Evolutionary conservation across 345 rosid genomes (phyloP).

Genomic region (Salix dunnii): DNA sequence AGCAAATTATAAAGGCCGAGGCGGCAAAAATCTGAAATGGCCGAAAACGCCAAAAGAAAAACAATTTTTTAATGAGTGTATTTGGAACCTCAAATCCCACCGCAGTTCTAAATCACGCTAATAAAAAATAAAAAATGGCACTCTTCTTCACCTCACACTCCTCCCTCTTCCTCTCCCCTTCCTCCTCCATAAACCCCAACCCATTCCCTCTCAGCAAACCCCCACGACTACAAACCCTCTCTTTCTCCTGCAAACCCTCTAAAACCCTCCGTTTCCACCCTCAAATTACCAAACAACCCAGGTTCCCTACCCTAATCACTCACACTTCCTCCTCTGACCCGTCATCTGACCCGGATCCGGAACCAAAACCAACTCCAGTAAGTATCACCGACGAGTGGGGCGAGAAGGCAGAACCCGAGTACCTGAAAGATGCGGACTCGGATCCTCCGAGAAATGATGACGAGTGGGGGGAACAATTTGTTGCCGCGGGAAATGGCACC

Average conservation of each 20-base stretch:
- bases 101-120: not conserved
- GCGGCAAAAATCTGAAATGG: not conserved
- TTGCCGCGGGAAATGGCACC: slow-evolving; percentile 41
- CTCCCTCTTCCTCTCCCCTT: slow-evolving; percentile 14
- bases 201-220: slow-evolving; percentile 7
- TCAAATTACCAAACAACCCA: not conserved
- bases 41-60: not conserved
- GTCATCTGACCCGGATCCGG: slow-evolving; percentile 7
- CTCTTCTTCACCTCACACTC: slow-evolving; percentile 29
- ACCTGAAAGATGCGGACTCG: slow-evolving; percentile 46
- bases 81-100: not conserved
- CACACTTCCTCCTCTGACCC: slow-evolving; percentile 7
- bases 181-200: not conserved
- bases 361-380: not conserved
- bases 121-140: slow-evolving; percentile 26
- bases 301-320: slow-evolving; percentile 13
- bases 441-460: slow-evolving; percentile 80
- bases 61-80: not conserved
- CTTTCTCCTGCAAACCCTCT: slow-evolving; percentile 13
- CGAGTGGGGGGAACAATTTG: slow-evolving; percentile 66
- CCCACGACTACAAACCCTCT: not conserved
- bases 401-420: slow-evolving; percentile 46
- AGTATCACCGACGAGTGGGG: slow-evolving; percentile 81
- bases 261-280: slow-evolving; percentile 5
- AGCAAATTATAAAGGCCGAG: not conserved